Conservation (phyloP, 495 filamentous ascomycete genomes). For the Xylaria intraflava region DNA sequence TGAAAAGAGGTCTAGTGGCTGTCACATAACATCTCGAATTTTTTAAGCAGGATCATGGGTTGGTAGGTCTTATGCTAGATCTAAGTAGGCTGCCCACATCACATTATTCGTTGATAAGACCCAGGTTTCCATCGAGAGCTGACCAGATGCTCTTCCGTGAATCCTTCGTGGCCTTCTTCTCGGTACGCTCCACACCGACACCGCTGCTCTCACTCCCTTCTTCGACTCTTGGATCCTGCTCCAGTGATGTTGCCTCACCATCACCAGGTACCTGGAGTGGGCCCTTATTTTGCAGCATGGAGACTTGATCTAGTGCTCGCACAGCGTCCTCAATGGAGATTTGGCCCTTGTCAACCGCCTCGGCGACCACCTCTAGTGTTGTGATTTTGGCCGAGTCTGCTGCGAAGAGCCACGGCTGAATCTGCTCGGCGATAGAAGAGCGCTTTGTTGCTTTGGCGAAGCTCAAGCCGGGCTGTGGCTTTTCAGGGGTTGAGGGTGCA, state of each 20-base stretch:
- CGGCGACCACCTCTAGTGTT: slow-evolving; percentile 40
- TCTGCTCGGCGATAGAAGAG: slow-evolving; percentile 28
- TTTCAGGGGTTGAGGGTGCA: slow-evolving; percentile 34
- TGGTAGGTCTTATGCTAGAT: not conserved
- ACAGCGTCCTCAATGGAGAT: slow-evolving; percentile 38
- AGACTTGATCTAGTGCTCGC: slow-evolving; percentile 31
- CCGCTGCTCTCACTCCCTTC: slow-evolving; percentile 23
- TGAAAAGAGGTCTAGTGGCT: too few species aligned
- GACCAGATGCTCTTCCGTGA: slow-evolving; percentile 33
- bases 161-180: slow-evolving; percentile 19
- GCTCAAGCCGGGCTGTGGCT: slow-evolving; percentile 13
- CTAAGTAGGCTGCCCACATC: not conserved
- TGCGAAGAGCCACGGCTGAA: slow-evolving; percentile 46
- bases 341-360: slow-evolving; percentile 43
- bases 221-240: slow-evolving; percentile 31
- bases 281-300: slow-evolving; percentile 30
- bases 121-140: slow-evolving; percentile 39
- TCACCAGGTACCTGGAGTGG: slow-evolving; percentile 13
- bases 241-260: slow-evolving; percentile 10
- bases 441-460: slow-evolving; percentile 22
- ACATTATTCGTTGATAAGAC: slow-evolving; percentile 31
- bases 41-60: not conserved
- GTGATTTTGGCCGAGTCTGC: slow-evolving; percentile 44
- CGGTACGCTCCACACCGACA: slow-evolving; percentile 17
- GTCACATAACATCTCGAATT: too few species aligned